Evolutionary conservation across 1,284 basidiomycete genomes (phyloP).

Genomic region (Lentinula novae-zelandiae): DNA sequence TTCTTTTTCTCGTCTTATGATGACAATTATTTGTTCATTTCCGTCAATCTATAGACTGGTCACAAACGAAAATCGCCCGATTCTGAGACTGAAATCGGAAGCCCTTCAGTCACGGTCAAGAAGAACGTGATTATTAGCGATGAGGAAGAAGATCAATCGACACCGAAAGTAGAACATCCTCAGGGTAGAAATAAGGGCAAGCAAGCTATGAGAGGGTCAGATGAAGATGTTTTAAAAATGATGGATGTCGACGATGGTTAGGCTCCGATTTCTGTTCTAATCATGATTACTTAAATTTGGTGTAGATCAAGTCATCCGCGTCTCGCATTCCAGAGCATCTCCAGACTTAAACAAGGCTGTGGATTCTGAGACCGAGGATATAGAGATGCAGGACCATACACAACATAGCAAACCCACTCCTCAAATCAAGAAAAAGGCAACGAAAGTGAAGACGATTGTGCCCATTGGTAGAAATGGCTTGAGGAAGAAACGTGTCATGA

Average conservation of each 20-base stretch:
- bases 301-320: conserved; percentile 46
- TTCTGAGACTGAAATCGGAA: conserved; percentile 14
- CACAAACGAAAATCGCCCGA: conserved; percentile 12
- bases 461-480: conserved; percentile 71
- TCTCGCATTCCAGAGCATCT: conserved; percentile 30
- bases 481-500: conserved; percentile 64
- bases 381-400: conserved; percentile 35
- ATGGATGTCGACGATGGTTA: conserved; percentile 77
- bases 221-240: conserved; percentile 51
- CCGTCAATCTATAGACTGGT: background rate
- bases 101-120: conserved; percentile 29
- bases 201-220: conserved; percentile 32
- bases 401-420: conserved; percentile 26
- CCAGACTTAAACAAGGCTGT: conserved; percentile 21
- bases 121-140: conserved; percentile 54
- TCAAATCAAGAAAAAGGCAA: conserved; percentile 49
- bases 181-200: conserved; percentile 25
- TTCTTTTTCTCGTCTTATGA: background rate
- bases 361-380: conserved; percentile 25
- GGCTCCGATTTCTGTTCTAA: conserved; percentile 13
- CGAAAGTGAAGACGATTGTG: conserved; percentile 55
- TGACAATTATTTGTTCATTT: background rate
- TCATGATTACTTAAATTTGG: conserved; percentile 2
- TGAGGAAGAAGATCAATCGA: conserved; percentile 43
- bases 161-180: conserved; percentile 16